A percentile compares a stretch with the other conserved stretches of the same genome.
These are phyloP conservation scores for Metschnikowia lachancei DNA, from an alignment of 805 yeast genomes.

Conservation along the genomic window DNA sequence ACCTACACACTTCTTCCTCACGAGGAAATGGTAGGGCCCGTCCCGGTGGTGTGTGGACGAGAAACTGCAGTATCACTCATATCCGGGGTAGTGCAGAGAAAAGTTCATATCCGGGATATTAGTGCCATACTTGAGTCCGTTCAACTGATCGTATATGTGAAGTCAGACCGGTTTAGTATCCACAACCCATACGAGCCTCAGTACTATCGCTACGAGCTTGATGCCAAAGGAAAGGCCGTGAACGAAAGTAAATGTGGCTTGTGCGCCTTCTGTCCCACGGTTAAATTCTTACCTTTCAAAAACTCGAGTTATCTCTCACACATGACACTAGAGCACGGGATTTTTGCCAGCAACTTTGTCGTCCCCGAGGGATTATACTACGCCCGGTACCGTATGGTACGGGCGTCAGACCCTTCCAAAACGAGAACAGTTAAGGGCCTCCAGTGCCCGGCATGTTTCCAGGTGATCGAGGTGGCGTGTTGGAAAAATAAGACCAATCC, in stretches of 20 bases:
- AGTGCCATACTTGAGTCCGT: constrained; percentile 18
- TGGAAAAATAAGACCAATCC: constrained; percentile 31
- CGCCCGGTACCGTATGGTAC: constrained; percentile 25
- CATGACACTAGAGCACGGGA: constrained; percentile 35
- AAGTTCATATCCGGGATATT: constrained; percentile 21
- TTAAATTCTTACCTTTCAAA: constrained; percentile 32
- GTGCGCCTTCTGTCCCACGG: constrained; percentile 32
- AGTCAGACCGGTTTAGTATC: constrained; percentile 20
- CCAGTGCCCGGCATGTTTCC: constrained; percentile 29
- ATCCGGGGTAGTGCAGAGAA: constrained; percentile 20
- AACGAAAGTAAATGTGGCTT: constrained; percentile 32
- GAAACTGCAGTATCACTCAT: constrained; percentile 5
- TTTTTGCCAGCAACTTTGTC: constrained; percentile 29
- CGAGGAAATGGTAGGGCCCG: constrained; percentile 9
- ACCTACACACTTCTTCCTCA: constrained; percentile 1
- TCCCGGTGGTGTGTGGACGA: constrained; percentile 1
- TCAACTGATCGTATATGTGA: constrained; percentile 25
- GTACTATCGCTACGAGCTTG: constrained; percentile 28
- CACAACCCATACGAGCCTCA: constrained; percentile 34
- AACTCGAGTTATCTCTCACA: constrained; percentile 35
- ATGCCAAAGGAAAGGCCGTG: constrained; percentile 20
- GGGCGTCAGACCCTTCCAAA: constrained; percentile 16
- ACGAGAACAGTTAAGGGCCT: constrained; percentile 25
- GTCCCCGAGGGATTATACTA: constrained; percentile 33
- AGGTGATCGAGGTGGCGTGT: constrained; percentile 28